These are phyloP conservation scores for Ramalina peruviana DNA, from an alignment of 495 filamentous ascomycete species.

Conservation along the genomic window DNA sequence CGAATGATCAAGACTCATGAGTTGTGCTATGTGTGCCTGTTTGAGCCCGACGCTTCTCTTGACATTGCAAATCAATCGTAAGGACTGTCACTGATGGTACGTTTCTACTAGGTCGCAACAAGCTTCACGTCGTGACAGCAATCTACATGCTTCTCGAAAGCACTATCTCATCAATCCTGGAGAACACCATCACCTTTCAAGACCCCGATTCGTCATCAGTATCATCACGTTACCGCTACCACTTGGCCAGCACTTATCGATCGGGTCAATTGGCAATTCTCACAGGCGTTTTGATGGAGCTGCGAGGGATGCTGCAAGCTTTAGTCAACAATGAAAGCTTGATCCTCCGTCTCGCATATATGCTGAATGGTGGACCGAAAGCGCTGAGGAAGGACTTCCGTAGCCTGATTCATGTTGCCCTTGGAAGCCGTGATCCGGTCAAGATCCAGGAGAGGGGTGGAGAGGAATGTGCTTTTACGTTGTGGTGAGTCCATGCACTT, in stretches of 20 bases:
- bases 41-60: too few relatives aligned
- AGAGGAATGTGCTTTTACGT: constrained; percentile 13
- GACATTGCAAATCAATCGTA: not conserved
- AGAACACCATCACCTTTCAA: not conserved
- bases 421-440: constrained; percentile 11
- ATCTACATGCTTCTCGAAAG: constrained; percentile 16
- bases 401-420: constrained; percentile 9
- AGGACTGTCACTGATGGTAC: too few relatives aligned
- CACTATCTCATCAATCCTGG: not conserved
- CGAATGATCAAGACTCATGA: not conserved
- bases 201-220: too few relatives aligned
- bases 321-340: not conserved
- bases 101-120: constrained; percentile 10
- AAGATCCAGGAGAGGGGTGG: constrained; percentile 12
- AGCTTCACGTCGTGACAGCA: constrained; percentile 11
- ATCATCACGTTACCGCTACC: not conserved
- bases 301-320: constrained; percentile 1
- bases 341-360: constrained; percentile 13
- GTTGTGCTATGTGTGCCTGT: not conserved
- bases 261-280: constrained; percentile 10
- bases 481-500: constrained; percentile 7
- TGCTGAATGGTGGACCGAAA: constrained; percentile 2
- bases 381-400: constrained; percentile 11
- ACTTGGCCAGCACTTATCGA: constrained; percentile 16
- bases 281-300: not conserved